A percentile compares a stretch with the other conserved stretches of the same genome.
Conservation (phyloP, 2,329 filamentous ascomycete genomes). For the Cladosporium sp. region DNA sequence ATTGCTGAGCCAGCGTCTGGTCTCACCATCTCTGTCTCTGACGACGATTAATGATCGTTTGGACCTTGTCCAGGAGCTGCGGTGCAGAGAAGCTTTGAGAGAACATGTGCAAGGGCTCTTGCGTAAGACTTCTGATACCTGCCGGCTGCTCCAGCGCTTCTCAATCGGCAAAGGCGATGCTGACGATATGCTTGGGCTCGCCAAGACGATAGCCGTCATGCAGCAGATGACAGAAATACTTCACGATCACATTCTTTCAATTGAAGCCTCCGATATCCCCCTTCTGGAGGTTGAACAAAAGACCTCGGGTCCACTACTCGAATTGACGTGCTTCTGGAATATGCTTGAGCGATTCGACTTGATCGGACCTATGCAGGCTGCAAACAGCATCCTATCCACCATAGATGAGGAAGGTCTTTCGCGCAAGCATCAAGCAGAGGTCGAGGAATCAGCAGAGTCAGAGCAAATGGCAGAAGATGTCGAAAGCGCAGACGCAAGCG, state of each 20-base stretch:
- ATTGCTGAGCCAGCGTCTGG: slow-evolving; percentile 80
- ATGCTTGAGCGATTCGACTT: slow-evolving; percentile 62
- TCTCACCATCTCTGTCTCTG: slow-evolving; percentile 84
- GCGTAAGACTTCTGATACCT: slow-evolving; percentile 76
- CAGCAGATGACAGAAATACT: slow-evolving; percentile 60
- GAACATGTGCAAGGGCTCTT: slow-evolving; percentile 70
- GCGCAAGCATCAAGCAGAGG: slow-evolving; percentile 74
- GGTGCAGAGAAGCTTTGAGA: slow-evolving; percentile 65
- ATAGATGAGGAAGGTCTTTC: slow-evolving; percentile 93
- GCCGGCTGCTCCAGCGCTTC: slow-evolving; percentile 91
- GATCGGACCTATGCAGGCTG: slow-evolving; percentile 66
- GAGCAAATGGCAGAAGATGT: slow-evolving; percentile 73
- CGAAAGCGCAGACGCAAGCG: slow-evolving; percentile 63
- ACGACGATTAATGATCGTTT: slow-evolving; percentile 75
- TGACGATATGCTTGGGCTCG: slow-evolving; percentile 83
- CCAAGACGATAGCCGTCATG: slow-evolving; percentile 76
- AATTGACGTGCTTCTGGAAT: slow-evolving; percentile 33
- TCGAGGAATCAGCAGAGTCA: slow-evolving; percentile 69
- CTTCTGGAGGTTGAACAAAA: slow-evolving; percentile 26
- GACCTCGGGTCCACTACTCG: slow-evolving; percentile 27
- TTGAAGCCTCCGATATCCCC: slow-evolving; percentile 1
- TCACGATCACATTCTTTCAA: slow-evolving; percentile 30
- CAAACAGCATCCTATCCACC: slow-evolving; percentile 68
- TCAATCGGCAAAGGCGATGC: slow-evolving; percentile 87
- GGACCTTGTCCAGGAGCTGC: slow-evolving; percentile 76